Evolutionary conservation across 2,329 filamentous ascomycete species (phyloP).

Genomic region (Aspergillus arachidicola): DNA sequence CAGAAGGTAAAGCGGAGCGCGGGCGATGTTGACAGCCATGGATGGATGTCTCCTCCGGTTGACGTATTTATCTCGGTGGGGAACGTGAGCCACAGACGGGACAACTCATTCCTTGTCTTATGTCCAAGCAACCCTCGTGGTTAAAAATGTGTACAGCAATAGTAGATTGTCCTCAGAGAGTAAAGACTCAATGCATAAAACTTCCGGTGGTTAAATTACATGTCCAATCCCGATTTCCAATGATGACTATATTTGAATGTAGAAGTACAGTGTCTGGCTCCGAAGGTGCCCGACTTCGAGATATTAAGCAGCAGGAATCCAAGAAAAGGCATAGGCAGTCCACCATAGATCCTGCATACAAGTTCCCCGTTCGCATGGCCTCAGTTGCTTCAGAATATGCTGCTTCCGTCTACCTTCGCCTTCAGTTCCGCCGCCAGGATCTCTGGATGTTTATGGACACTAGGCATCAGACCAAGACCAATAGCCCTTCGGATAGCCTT

Average conservation of each 20-base stretch:
- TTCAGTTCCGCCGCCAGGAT: conserved; percentile 57
- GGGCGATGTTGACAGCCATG: neutral
- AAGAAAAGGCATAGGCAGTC: conserved; percentile 2
- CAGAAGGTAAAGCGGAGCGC: conserved; percentile 2
- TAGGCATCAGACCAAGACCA: conserved; percentile 89
- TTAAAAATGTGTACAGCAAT: neutral
- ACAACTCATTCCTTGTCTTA: neutral
- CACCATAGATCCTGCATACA: neutral
- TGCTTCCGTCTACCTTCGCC: conserved; percentile 29
- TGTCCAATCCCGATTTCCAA: neutral
- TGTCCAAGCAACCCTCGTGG: neutral
- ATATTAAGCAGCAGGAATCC: neutral
- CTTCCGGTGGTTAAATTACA: conserved; percentile 8
- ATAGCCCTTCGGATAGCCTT: conserved; percentile 89
- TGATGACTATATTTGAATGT: neutral
- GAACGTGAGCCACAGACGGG: neutral
- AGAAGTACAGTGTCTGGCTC: neutral
- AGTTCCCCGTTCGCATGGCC: neutral
- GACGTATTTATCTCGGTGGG: conserved; percentile 5
- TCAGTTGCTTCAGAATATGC: conserved; percentile 15
- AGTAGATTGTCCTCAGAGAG: neutral
- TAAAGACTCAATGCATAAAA: neutral
- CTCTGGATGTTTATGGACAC: conserved; percentile 85
- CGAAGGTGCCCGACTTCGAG: neutral
- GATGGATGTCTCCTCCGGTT: neutral